A percentile compares a stretch with the other conserved stretches of the same genome.
phyloP scores from a whole-genome alignment of 1,284 basidiomycete genomes.

The Sanguinoderma infundibulare region DNA sequence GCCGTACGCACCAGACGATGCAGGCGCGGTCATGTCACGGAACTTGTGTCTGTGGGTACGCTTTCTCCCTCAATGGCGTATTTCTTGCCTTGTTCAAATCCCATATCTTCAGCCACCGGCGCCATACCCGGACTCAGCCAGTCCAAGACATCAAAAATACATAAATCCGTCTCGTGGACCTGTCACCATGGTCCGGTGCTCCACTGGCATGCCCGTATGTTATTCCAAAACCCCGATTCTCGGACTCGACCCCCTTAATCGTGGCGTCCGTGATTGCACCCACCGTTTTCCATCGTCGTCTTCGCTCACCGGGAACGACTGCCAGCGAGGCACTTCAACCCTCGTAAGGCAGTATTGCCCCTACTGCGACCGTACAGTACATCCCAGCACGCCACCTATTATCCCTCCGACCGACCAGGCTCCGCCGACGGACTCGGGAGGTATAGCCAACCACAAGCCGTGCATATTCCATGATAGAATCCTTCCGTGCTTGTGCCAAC shows the following conservation, averaged over 20 bases:
- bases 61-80: not conserved
- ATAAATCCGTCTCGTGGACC: slow-evolving; percentile 2
- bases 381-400: not conserved
- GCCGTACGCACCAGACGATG: slow-evolving; percentile 2
- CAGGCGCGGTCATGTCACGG: slow-evolving; percentile 6
- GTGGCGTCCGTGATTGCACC: slow-evolving; percentile 2
- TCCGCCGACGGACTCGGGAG: not conserved
- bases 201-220: not conserved
- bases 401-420: not conserved
- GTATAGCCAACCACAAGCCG: not conserved
- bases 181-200: slow-evolving; percentile 6
- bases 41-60: slow-evolving; percentile 11
- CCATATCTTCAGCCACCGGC: not conserved
- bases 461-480: not conserved
- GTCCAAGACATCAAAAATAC: not conserved
- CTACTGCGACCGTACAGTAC: slow-evolving; percentile 1
- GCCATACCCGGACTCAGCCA: not conserved
- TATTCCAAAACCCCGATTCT: not conserved
- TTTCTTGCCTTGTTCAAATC: not conserved
- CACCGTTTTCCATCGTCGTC: slow-evolving; percentile 2
- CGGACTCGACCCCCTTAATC: not conserved
- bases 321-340: not conserved
- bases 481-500: slow-evolving; percentile 1
- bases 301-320: slow-evolving; percentile 2
- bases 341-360: not conserved